Evolutionary conservation across 345 rosid species (phyloP), one percentile per base, ranked within the genome.

Genomic region (Linum trigynum): DNA sequence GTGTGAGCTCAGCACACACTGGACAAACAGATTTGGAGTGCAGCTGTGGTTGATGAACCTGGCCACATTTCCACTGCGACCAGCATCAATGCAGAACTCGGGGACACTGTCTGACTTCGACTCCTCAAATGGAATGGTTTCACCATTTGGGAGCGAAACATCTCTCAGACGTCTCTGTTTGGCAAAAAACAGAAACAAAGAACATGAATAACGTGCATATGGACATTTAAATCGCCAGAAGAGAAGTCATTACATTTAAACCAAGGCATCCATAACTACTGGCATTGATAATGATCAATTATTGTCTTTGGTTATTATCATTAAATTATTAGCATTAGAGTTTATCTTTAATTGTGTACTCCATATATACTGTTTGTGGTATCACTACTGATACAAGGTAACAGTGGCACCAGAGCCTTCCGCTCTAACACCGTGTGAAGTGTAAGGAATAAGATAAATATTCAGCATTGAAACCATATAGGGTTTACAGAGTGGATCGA

Each of bases 11-110:
- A 91, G 64, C 61, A 94, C 86, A 63, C 96, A 84, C 65, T 95
- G 97, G 9, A 95, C 94, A 71, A 88, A 95, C 7, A 95, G 84
- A 68, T 95, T 95, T 17, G 99, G 99, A 77, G 81, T 91, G 39
- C 99, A 94, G 65, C 97, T 90, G 71, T 90, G 97, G 68, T 94
- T 94, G 50, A 95, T 85, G 76, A 87, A 94, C 77, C 97, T 83
- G 7, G 99, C 89, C 71, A 87, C 38, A 71, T 87, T 94, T 77
- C 99, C 99, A 64, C 14, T 61, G 6, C 86, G 71, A 61, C 90
- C 89, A 39, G 99, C 97, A 71, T 95, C 97, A 55, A 94, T 89
- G 81, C 96, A 88, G 72, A 77, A 95, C 72, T 95, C 99, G 0
- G 99, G 97, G 7, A 38, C 65, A 76, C 40, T 83, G 57, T 89